Conservation (phyloP, 2,329 filamentous ascomycete genomes). For the Dactylellina haptotyla region DNA sequence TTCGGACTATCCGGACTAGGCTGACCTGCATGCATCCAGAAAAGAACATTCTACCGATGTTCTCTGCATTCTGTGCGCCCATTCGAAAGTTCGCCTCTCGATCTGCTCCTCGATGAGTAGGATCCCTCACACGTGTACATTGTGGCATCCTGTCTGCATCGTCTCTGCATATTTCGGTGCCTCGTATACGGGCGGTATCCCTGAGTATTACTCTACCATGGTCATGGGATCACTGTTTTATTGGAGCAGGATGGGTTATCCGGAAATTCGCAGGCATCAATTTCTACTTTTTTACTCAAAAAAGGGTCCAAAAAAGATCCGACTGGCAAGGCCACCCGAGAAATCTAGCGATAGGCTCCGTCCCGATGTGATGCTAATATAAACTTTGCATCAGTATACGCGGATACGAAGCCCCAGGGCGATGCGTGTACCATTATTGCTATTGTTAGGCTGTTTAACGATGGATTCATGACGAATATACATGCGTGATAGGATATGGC, state of each 20-base stretch:
- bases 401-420: slow-evolving; percentile 36
- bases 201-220: slow-evolving; percentile 29
- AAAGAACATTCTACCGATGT: slow-evolving; percentile 35
- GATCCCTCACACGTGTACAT: slow-evolving; percentile 49
- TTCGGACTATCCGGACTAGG: slow-evolving; percentile 29
- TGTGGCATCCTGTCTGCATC: slow-evolving; percentile 23
- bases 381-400: slow-evolving; percentile 28
- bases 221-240: slow-evolving; percentile 31
- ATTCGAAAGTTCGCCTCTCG: slow-evolving; percentile 17
- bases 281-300: neutral
- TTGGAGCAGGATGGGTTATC: slow-evolving; percentile 15
- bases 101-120: slow-evolving; percentile 7
- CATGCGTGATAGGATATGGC: slow-evolving; percentile 40
- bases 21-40: slow-evolving; percentile 17
- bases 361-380: slow-evolving; percentile 6
- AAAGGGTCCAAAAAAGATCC: slow-evolving; percentile 41
- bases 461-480: slow-evolving; percentile 35
- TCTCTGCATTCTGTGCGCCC: slow-evolving; percentile 17
- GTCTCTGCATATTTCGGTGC: slow-evolving; percentile 15
- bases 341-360: slow-evolving; percentile 11
- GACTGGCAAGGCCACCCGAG: slow-evolving; percentile 38
- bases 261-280: slow-evolving; percentile 33
- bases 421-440: slow-evolving; percentile 15
- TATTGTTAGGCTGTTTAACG: slow-evolving; percentile 40
- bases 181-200: slow-evolving; percentile 29